Evolutionary conservation across 148 eudicot genomes (phyloP), one percentile per base, ranked within the genome.

Genomic region (Rhododendron ovatum): DNA sequence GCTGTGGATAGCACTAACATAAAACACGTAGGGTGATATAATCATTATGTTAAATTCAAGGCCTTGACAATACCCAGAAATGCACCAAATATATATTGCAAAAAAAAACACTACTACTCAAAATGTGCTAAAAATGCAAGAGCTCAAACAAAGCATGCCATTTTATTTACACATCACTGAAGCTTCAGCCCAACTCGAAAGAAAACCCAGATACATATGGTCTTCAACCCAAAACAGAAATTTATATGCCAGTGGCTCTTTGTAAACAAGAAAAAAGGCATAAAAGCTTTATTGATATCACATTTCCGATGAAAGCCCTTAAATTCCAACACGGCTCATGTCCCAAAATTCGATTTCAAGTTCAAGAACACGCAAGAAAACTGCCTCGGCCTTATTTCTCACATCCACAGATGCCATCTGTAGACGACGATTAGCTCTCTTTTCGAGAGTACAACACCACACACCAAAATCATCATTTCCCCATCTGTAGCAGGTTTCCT

Each of bases 281-380:
- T 7, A 10, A 2, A 53, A 28, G 20, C 47, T 30, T 18, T 18
- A 47, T 4, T 9, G 30, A 18, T 26, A 37, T 33, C 67, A 18
- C 9, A 51, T 65, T 83, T 65, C 9, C 7, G 2, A 15, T 13
- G 12, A 18, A 20, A 71, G 41, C 37, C 39, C 73, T 71, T 22
- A 82, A 18, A 48, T 55, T 30, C 82, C 67, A 39, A 85, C 86
- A 2, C 10, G 81, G 75, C 98, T 93, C 97, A 95, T 93, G 88
- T 92, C 93, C 98, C 98, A 95, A 83, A 94, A 93, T 84, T 91
- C 91, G 20, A 94, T 89, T 89, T 95, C 98, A 65, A 86, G 89
- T 85, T 94, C 93, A 35, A 95, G 91, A 87, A 93, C 90, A 7
- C 55, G 81, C 77, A 92, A 30, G 11, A 94, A 87, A 43, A 73